Conservation (phyloP, 2,329 filamentous ascomycete genomes). For the Xylariaceae sp. region DNA sequence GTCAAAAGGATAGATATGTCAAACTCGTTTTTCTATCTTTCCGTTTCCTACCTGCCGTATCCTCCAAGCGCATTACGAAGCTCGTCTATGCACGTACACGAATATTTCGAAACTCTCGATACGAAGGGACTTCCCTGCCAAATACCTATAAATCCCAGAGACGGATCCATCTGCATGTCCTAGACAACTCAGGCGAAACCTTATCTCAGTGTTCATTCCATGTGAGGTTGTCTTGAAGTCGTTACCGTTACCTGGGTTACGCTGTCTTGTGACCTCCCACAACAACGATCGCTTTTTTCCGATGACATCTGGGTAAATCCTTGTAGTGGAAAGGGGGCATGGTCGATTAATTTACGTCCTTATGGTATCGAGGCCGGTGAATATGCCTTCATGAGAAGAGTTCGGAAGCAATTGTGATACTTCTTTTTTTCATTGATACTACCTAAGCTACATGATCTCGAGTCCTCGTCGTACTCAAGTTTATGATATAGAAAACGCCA, state of each 20-base stretch:
- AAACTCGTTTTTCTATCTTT: too few relatives aligned
- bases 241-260: neutral
- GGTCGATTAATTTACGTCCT: too few relatives aligned
- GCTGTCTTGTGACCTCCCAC: too few relatives aligned
- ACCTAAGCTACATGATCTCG: neutral
- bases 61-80: neutral
- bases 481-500: constrained; percentile 8
- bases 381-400: too few relatives aligned
- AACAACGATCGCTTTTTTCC: too few relatives aligned
- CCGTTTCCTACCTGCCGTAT: too few relatives aligned
- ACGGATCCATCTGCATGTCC: neutral
- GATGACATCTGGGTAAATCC: too few relatives aligned
- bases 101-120: neutral
- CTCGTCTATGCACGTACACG: neutral
- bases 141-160: neutral
- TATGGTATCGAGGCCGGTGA: too few relatives aligned
- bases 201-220: neutral
- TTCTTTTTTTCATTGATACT: too few relatives aligned
- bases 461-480: neutral
- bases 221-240: neutral
- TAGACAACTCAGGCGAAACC: neutral
- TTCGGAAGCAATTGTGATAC: too few relatives aligned
- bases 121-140: neutral
- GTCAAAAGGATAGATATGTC: too few relatives aligned
- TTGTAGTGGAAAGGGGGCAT: too few relatives aligned